Conservation (phyloP, 331 rosid species). For the Pyracantha coccinea region DNA sequence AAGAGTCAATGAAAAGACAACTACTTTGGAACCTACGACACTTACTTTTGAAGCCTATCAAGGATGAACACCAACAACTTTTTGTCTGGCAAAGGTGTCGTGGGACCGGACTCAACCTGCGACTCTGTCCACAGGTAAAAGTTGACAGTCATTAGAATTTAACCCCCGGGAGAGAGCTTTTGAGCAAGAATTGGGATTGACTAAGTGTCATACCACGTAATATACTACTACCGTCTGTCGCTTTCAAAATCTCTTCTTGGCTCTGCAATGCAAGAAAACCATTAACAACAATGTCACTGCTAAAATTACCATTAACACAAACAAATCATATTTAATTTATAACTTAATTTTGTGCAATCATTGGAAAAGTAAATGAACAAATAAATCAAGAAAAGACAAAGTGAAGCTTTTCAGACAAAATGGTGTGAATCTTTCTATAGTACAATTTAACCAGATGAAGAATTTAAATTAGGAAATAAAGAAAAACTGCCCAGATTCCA, state of each 20-base stretch:
- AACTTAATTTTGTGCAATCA: constrained; percentile 5
- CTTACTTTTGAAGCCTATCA: constrained; percentile 97
- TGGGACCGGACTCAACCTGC: constrained; percentile 93
- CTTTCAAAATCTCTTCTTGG: constrained; percentile 66
- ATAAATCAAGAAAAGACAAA: constrained; percentile 58
- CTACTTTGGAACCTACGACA: constrained; percentile 21
- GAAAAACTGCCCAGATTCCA: constrained; percentile 30
- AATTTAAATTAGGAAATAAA: constrained; percentile 26
- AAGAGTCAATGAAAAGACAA: constrained; percentile 9
- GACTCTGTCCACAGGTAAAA: constrained; percentile 70
- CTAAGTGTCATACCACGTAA: constrained; percentile 58
- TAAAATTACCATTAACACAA: constrained; percentile 6
- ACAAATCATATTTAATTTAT: constrained; percentile 8
- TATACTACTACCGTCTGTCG: constrained; percentile 57
- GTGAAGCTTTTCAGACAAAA: constrained; percentile 45
- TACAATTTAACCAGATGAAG: constrained; percentile 28
- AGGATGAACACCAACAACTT: constrained; percentile 98
- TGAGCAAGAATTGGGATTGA: constrained; percentile 30
- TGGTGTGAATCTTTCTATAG: constrained; percentile 18
- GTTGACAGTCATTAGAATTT: constrained; percentile 16
- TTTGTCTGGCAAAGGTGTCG: constrained; percentile 98
- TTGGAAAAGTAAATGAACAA: background rate
- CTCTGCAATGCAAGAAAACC: constrained; percentile 60
- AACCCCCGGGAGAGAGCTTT: constrained; percentile 10
- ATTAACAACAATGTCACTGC: constrained; percentile 32